A percentile compares a stretch with the other conserved stretches of the same genome.
Conservation (phyloP, 352 stramenopile genomes). For the Pythium utonaiense region DNA sequence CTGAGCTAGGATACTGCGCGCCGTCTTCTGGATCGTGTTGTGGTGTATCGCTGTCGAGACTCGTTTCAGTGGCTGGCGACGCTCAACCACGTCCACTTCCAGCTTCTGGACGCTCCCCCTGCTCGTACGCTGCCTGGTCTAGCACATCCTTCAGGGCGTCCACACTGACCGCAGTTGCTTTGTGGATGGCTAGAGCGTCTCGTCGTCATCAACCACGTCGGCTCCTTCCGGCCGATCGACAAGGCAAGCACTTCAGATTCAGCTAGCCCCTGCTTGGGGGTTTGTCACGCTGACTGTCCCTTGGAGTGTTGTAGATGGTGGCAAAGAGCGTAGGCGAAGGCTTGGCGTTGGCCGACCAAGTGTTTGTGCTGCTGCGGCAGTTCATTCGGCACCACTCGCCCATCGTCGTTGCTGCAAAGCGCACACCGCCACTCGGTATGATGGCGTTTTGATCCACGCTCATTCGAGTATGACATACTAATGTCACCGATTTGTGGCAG, state of each 20-base stretch:
- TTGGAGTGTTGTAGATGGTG: constrained; percentile 43
- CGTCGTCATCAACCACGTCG: constrained; percentile 57
- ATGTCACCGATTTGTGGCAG: not conserved
- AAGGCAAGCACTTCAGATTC: no score
- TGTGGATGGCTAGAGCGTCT: constrained; percentile 34
- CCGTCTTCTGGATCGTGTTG: constrained; percentile 28
- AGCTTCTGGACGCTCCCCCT: constrained; percentile 43
- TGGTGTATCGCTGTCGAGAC: constrained; percentile 51
- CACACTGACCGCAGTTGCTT: not conserved
- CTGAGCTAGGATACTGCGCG: constrained; percentile 7
- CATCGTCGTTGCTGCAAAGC: constrained; percentile 60
- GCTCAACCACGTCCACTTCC: constrained; percentile 67
- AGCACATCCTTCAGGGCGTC: no score
- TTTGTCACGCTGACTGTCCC: not conserved
- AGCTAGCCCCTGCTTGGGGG: no score
- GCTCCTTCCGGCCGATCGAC: constrained; percentile 65
- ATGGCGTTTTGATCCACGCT: no score
- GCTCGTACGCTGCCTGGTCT: constrained; percentile 31
- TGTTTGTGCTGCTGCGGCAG: constrained; percentile 64
- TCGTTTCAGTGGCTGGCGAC: constrained; percentile 75
- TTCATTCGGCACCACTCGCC: constrained; percentile 67
- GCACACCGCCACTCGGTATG: constrained; percentile 29
- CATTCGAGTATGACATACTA: no score
- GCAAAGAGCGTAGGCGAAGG: constrained; percentile 48
- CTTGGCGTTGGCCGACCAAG: constrained; percentile 53